phyloP scores from a whole-genome alignment of 176 grass and related monocot genomes.

The Cenchrus fungigraminus region DNA sequence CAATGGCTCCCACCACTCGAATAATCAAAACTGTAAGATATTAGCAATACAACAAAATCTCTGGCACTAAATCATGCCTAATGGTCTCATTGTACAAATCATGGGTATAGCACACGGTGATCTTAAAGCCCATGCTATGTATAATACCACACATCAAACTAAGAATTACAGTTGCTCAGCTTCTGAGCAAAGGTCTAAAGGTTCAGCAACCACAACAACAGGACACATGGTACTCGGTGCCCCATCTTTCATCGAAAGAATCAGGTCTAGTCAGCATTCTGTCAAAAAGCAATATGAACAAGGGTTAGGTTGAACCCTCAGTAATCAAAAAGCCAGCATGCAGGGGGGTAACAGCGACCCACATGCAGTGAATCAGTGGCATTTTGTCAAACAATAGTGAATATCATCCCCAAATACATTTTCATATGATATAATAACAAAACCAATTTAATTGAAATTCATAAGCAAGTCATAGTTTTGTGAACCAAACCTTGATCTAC shows the following conservation, averaged over 20 bases:
- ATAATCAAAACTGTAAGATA: conserved; percentile 18
- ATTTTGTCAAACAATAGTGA: not conserved
- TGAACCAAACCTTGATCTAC: conserved; percentile 48
- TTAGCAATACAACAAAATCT: conserved; percentile 49
- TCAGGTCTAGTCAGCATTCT: conserved; percentile 32
- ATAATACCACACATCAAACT: conserved; percentile 19
- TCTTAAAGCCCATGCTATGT: conserved; percentile 20
- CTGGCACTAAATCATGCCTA: conserved; percentile 30
- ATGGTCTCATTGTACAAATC: conserved; percentile 18
- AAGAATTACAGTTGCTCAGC: not conserved
- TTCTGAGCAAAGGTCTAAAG: not conserved
- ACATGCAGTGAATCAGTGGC: not conserved
- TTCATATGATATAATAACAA: not conserved
- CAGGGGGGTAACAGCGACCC: not conserved
- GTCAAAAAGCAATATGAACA: not conserved
- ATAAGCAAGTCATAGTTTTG: not conserved
- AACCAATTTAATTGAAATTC: not conserved
- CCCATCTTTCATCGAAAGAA: not conserved
- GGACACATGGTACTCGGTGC: not conserved
- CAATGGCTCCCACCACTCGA: not conserved
- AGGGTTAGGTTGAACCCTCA: not conserved
- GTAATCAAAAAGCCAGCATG: not conserved
- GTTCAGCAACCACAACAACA: not conserved
- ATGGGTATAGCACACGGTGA: conserved; percentile 20
- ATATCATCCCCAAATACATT: not conserved